Percentiles rank a stretch among this genome's conserved stretches.
Evolutionary conservation across 148 eudicot genomes (phyloP).

Genomic region (Tetragonia tetragonoides): DNA sequence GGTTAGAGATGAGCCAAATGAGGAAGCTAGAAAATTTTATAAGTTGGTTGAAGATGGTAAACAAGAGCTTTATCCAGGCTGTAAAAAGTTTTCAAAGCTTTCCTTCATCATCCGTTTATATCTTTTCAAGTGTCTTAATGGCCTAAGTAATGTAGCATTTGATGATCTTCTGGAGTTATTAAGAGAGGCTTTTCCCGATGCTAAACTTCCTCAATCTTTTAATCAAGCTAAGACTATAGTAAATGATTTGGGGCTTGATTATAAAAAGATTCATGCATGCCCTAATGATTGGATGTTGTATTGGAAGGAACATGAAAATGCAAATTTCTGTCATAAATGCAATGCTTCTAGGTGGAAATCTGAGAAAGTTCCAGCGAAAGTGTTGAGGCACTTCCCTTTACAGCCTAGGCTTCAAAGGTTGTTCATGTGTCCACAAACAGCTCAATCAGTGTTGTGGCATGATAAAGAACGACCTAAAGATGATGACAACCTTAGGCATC

Average conservation of each 20-base stretch:
- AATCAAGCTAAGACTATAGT: background rate
- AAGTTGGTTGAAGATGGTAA: background rate
- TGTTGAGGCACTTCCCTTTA: background rate
- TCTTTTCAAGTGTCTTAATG: background rate
- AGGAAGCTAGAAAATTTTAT: background rate
- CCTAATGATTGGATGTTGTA: conserved; percentile 2
- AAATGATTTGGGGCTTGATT: background rate
- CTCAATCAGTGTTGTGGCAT: background rate
- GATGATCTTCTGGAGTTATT: background rate
- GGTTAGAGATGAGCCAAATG: background rate
- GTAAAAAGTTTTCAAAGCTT: background rate
- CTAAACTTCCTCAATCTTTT: no score
- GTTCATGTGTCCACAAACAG: conserved; percentile 5
- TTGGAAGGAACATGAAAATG: background rate
- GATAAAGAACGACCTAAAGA: background rate
- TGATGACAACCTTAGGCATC: background rate
- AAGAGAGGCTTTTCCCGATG: background rate
- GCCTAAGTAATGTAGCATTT: background rate
- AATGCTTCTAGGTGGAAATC: background rate
- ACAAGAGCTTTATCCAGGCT: background rate
- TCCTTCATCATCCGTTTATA: background rate
- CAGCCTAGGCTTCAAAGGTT: conserved; percentile 4
- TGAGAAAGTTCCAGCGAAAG: background rate
- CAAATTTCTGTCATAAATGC: background rate
- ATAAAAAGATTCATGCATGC: conserved; percentile 3